Evolutionary conservation across 352 stramenopile genomes (phyloP), one percentile per base, ranked within the genome.

Genomic region (Phytophthora pisi): DNA sequence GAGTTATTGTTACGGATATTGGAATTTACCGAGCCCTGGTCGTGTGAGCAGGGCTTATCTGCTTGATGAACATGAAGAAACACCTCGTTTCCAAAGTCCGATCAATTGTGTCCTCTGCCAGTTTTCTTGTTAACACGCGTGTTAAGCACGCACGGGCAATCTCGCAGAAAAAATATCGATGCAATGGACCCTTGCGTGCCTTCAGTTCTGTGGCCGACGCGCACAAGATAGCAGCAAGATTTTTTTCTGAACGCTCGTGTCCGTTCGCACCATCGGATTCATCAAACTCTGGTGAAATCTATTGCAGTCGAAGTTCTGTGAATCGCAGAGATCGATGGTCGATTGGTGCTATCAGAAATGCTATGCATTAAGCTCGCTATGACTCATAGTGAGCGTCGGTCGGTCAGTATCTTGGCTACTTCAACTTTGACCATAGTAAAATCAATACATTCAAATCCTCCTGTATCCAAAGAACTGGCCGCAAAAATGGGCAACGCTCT

Each of bases 101-200:
- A 20, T 20, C 20, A 20, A 20, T 20, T 20, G 20, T 20, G 20
- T 20, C 20, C 20, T 1, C 20, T 20, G 20, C 20, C 20, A 20
- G 20, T 20, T 20, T 20, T 20, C 20, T 20, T 0, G 26, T 30
- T 30, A 30, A 30, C 26, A 6, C 26, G 26, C 26, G 26, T 30
- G 26, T 5, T 30, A 6, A 30, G 26, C 4, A 6, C 26, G 26
- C 26, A 30, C 3, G 2, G 26, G 6, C 5, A 30, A 0, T 30
- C 5, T 15, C 5, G 10, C 10, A 16, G 2, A 26, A 26, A 42
- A 42, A 42, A 16, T 42, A 7, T 49, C 16, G 16, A 13, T n/a
- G 42, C n/a, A 34, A 52, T 59, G 59, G 23, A 66, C 23, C 59
- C 59, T 66, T 66, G 59, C 59, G 59, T 61, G 43, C 59, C 51